Conservation (phyloP, 1,139 yeast species). For the Zygosaccharomyces pseudobailii region DNA sequence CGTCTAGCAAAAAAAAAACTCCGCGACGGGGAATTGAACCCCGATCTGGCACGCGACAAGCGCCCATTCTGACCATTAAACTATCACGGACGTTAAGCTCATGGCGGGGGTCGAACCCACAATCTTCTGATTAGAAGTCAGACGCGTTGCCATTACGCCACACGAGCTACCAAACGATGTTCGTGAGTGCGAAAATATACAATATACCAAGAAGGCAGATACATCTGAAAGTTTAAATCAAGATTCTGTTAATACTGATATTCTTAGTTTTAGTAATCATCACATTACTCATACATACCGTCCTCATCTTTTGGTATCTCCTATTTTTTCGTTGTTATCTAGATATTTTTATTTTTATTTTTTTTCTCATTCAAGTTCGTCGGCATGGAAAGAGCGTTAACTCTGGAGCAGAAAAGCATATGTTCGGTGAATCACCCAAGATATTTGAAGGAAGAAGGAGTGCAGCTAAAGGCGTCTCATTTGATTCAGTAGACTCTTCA, state of each 20-base stretch:
- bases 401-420: background rate
- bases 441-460: background rate
- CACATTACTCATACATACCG: too few species aligned
- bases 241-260: too few species aligned
- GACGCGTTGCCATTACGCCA: conserved; percentile 61
- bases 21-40: conserved; percentile 40
- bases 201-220: too few species aligned
- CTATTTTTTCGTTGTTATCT: too few species aligned
- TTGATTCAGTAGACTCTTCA: background rate
- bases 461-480: background rate
- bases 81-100: conserved; percentile 40
- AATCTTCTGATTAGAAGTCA: conserved; percentile 57
- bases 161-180: conserved; percentile 38
- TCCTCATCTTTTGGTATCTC: too few species aligned
- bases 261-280: too few species aligned
- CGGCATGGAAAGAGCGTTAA: background rate
- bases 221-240: too few species aligned
- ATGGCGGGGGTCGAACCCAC: conserved; percentile 59
- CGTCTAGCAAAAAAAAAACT: conserved; percentile 11
- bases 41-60: conserved; percentile 40
- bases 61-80: conserved; percentile 38
- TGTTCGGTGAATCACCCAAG: background rate
- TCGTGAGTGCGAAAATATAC: too few species aligned
- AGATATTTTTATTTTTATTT: background rate
- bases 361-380: background rate